Evolutionary conservation across 768 basidiomycete genomes (phyloP).

Genomic region (Lactarius hengduanensis): DNA sequence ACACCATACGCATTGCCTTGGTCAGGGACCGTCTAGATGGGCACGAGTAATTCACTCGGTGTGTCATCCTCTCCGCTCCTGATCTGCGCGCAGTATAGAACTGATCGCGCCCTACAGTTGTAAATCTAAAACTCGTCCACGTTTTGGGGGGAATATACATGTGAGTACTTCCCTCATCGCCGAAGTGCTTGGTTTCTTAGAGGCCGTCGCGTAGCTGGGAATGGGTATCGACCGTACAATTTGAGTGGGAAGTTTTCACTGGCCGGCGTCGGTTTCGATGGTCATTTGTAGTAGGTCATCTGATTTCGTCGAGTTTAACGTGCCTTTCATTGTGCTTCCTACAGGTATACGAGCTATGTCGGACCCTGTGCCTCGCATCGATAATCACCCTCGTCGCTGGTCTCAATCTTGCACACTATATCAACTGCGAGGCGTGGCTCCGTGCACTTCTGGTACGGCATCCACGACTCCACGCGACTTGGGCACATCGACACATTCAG

Average conservation of each 20-base stretch:
- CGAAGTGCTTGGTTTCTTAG: neutral
- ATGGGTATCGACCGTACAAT: constrained; percentile 2
- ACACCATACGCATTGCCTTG: neutral
- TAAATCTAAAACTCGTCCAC: constrained; percentile 15
- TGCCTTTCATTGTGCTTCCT: neutral
- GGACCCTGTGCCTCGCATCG: neutral
- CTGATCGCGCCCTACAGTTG: neutral
- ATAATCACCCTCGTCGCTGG: neutral
- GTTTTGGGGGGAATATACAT: constrained; percentile 14
- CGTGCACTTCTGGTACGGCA: constrained; percentile 3
- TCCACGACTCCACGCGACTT: neutral
- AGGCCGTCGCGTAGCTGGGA: constrained; percentile 9
- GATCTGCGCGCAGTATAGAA: neutral
- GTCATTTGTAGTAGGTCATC: constrained; percentile 15
- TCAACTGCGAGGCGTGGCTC: constrained; percentile 10
- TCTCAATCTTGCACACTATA: neutral
- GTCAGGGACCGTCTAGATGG: neutral
- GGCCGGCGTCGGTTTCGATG: constrained; percentile 11
- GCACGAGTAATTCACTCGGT: neutral
- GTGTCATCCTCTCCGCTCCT: neutral
- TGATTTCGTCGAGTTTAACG: neutral
- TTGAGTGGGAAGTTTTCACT: constrained; percentile 16
- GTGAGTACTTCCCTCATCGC: neutral
- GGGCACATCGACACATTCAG: neutral
- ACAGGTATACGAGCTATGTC: constrained; percentile 8